phyloP scores from a whole-genome alignment of 2,329 filamentous ascomycete species.

The Neurospora crassa region DNA sequence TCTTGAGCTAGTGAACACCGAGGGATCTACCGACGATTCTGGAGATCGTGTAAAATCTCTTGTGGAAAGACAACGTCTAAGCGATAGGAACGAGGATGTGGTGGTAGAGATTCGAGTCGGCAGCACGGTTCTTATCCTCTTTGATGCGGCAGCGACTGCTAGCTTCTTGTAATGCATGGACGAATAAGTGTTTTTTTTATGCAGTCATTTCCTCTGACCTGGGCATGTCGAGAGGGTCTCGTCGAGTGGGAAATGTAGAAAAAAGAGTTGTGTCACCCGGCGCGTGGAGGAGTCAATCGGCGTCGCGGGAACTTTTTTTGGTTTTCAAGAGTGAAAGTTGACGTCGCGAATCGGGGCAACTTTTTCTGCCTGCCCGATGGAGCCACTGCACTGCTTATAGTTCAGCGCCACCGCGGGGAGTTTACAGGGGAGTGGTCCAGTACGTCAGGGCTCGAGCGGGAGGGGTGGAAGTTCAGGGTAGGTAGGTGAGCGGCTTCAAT shows the following conservation, averaged over 20 bases:
- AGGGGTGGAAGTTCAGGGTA: neutral
- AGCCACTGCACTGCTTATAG: neutral
- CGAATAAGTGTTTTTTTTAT: neutral
- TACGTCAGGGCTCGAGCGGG: neutral
- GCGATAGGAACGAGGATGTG: neutral
- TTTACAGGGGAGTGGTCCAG: neutral
- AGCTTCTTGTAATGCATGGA: neutral
- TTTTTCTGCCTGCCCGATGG: neutral
- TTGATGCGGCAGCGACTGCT: neutral
- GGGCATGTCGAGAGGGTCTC: neutral
- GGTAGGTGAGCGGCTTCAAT: neutral
- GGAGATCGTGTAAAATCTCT: neutral
- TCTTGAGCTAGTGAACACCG: neutral
- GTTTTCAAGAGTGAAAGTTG: neutral
- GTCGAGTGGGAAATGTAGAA: neutral
- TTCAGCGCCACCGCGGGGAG: neutral
- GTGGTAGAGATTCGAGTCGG: neutral
- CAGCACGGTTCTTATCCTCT: neutral
- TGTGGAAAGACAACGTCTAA: neutral
- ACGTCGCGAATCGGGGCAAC: neutral
- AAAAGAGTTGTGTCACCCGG: neutral
- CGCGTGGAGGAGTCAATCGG: neutral
- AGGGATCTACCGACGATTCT: neutral
- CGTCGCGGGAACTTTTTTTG: neutral
- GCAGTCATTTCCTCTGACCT: neutral